These are phyloP conservation scores for Rhinocladiella similis DNA, from an alignment of 2,329 filamentous ascomycete species.

Conservation along the genomic window DNA sequence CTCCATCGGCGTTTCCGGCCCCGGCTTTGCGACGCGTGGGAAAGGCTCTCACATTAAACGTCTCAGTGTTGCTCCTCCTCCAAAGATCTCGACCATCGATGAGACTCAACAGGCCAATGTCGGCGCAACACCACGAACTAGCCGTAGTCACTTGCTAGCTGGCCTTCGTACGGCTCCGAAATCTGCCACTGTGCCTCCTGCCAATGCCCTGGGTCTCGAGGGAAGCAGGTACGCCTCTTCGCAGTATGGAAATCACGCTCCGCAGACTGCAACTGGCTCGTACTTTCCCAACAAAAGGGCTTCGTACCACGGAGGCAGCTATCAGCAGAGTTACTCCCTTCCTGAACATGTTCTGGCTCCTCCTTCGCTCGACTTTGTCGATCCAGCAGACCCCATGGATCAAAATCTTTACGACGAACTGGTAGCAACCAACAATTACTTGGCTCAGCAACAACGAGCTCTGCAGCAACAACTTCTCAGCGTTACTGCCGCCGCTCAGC, in stretches of 20 bases:
- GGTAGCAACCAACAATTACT: conserved; percentile 84
- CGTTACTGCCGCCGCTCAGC: conserved; percentile 79
- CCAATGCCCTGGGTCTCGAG: conserved; percentile 53
- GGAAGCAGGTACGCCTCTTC: conserved; percentile 48
- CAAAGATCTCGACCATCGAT: conserved; percentile 68
- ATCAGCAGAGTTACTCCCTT: conserved; percentile 64
- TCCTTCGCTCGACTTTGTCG: conserved; percentile 73
- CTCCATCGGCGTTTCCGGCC: conserved; percentile 72
- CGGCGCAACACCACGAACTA: conserved; percentile 82
- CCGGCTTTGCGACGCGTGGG: conserved; percentile 80
- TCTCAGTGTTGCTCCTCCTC: conserved; percentile 71
- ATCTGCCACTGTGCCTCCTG: conserved; percentile 70
- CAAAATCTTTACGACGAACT: conserved; percentile 84
- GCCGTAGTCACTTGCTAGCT: conserved; percentile 89
- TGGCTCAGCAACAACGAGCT: conserved; percentile 91
- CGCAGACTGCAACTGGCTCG: conserved; percentile 60
- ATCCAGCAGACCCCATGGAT: conserved; percentile 74
- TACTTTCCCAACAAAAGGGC: conserved; percentile 50
- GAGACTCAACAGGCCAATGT: conserved; percentile 65
- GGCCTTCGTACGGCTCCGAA: conserved; percentile 93
- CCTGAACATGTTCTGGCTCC: conserved; percentile 88
- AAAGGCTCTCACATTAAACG: conserved; percentile 89
- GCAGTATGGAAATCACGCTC: conserved; percentile 49
- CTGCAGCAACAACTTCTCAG: conserved; percentile 89
- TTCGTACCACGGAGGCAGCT: conserved; percentile 42